Base-by-base conservation (phyloP, 2,329 filamentous ascomycete genomes). In the Coniochaeta ligniaria region DNA sequence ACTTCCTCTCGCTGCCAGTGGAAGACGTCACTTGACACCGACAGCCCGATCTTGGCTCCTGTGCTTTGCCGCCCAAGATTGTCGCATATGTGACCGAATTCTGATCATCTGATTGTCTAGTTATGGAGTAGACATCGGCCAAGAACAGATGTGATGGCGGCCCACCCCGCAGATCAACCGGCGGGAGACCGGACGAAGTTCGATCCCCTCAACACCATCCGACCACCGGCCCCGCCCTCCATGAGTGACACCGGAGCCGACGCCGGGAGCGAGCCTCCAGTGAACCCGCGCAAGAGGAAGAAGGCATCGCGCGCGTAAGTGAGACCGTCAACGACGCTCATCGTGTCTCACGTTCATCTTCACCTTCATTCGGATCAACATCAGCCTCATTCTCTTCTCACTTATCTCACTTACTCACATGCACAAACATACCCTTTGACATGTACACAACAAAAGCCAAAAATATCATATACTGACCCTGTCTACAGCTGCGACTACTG, bases 401-500 rank as follows among this genome's bases (percentile, higher is more conserved):
- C 47, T 52, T 24, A 52, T 20, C 36, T 36, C 59, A 17, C 31
- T 56, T 24, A 56, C 31, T 26, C 31, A 38, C 31, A 3, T 24
- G 7, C 54, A 20, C 33, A 36, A 31, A 33, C 50, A 55, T 26
- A 33, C 31, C 22, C 68, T 71, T 58, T 70, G 65, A 61, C 67
- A 66, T 52, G 3, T 28, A 12, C 11, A 28, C 3, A 52, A 50
- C 22, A 26, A 50, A 20, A 5, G 8, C 4, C 3, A 24, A 45
- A 8, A 20, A 20, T 9, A 20, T 20, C 41, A 26, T 14, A 12
- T 47, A 47, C 58, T 63, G 16, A 47, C 20, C 2, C 22, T 14
- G 35, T 26, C 54, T 63, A 59, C 61, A 79, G 77, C 59, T 79
- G 76, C 68, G 77, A 79, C 68, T 77, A 76, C 55, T 79, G 76